Evolutionary conservation across 2,329 filamentous ascomycete genomes (phyloP), one percentile per base, ranked within the genome.

Genomic region (Falciphora oryzae): DNA sequence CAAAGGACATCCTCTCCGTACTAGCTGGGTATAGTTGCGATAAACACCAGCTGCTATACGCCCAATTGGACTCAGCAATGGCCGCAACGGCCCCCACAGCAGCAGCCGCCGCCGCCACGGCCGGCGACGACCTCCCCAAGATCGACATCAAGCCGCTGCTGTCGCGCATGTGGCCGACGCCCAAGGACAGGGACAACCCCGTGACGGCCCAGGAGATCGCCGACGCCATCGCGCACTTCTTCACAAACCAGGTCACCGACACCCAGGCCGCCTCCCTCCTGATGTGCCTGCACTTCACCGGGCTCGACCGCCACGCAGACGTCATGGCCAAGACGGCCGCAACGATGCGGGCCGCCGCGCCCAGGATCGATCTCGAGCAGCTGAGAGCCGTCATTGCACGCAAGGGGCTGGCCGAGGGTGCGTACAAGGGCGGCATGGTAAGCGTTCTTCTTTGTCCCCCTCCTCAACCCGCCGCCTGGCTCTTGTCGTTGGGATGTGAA

Each of bases 281-380:
- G 63, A 97, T 95, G 73, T 91, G 93, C 64, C 82, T 99, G 59
- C 94, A 97, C 78, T 97, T 96, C 70, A 97, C 93, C 1, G 88
- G 89, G 65, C 86, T 92, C 75, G 95, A 98, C 76, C 86, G 90
- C 69, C 86, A 89, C 68, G 86, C 93, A 31, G 91, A 95, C 72
- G 91, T 99, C 57, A 86, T 99, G 69, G 91, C 92, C 64, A 89
- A 89, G 79, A 94, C 92, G 70, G 93, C 94, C 5, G 81, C 84
- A 59, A 88, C 87, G 63, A 98, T 99, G 94, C 85, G 93, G 68
- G 83, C 85, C 65, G 93, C 91, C 28, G 91, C 93, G 1, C 87
- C 87, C 14, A 82, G 82, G 59, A 86, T 96, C 65, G 90, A 96
- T 67, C 81, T 84, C 53, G 72, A 83, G 7, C 79, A 81, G 57